Conservation (phyloP, 768 basidiomycete species). For the Dacryopinax primogenitus region DNA sequence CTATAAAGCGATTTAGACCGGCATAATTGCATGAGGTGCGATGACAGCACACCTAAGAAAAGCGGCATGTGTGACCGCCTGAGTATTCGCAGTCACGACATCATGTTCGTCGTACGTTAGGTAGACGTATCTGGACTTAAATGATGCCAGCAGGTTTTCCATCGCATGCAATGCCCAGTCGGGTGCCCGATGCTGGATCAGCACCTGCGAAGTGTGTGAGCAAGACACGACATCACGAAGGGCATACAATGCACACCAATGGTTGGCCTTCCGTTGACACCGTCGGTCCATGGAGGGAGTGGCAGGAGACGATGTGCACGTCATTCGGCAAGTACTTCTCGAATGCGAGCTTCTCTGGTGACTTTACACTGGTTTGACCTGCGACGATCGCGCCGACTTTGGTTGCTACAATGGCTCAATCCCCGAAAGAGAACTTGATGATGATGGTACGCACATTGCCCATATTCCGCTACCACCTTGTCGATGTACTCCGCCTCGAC, state of each 20-base stretch:
- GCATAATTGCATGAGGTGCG: background rate
- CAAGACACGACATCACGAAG: background rate
- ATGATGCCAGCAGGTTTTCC: slow-evolving; percentile 64
- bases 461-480: slow-evolving; percentile 71
- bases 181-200: slow-evolving; percentile 76
- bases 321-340: slow-evolving; percentile 78
- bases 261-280: slow-evolving; percentile 85
- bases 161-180: slow-evolving; percentile 62
- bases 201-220: slow-evolving; percentile 41
- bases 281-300: slow-evolving; percentile 87
- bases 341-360: slow-evolving; percentile 81
- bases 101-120: slow-evolving; percentile 96
- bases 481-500: slow-evolving; percentile 86
- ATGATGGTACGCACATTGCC: slow-evolving; percentile 57
- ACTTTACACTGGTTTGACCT: slow-evolving; percentile 94
- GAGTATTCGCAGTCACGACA: slow-evolving; percentile 90
- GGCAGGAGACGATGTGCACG: slow-evolving; percentile 79
- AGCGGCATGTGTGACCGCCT: slow-evolving; percentile 95
- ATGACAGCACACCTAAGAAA: slow-evolving; percentile 61
- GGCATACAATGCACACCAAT: slow-evolving; percentile 40
- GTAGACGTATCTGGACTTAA: slow-evolving; percentile 78
- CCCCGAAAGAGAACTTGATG: background rate
- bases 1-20: slow-evolving; percentile 31
- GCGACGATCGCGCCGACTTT: slow-evolving; percentile 85
- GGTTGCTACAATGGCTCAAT: slow-evolving; percentile 44